Evolutionary conservation across 2,329 filamentous ascomycete genomes (phyloP).

Genomic region (Ascochyta koolunga): DNA sequence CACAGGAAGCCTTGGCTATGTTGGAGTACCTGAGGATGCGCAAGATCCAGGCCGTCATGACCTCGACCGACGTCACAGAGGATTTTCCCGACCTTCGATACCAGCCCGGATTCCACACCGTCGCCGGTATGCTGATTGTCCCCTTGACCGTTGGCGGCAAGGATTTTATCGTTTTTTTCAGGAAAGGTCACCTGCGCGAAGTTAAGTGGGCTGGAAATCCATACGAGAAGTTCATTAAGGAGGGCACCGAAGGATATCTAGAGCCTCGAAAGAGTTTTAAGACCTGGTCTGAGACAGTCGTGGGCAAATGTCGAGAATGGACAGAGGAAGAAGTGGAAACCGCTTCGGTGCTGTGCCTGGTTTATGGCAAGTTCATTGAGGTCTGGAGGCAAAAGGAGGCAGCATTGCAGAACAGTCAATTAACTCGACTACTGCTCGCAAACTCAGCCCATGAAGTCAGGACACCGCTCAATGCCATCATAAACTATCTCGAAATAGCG

Average conservation of each 20-base stretch:
- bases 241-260: conserved; percentile 74
- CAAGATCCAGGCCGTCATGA: conserved; percentile 74
- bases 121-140: conserved; percentile 82
- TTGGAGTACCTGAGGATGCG: conserved; percentile 83
- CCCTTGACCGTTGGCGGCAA: conserved; percentile 75
- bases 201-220: conserved; percentile 89
- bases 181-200: conserved; percentile 75
- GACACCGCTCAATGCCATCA: conserved; percentile 89
- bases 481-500: conserved; percentile 92
- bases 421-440: conserved; percentile 78
- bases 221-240: conserved; percentile 76
- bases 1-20: conserved; percentile 83
- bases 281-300: conserved; percentile 78
- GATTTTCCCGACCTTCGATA: conserved; percentile 87
- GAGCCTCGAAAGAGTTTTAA: conserved; percentile 83
- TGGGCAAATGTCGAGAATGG: conserved; percentile 87
- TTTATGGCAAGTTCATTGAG: conserved; percentile 90
- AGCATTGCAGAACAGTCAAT: conserved; percentile 78
- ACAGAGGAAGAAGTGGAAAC: conserved; percentile 88
- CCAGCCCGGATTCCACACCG: conserved; percentile 75
- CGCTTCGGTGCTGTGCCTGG: conserved; percentile 82
- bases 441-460: conserved; percentile 93
- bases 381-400: conserved; percentile 92
- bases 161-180: conserved; percentile 92
- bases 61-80: conserved; percentile 74